phyloP scores from a whole-genome alignment of 352 stramenopile species.

The Saprolegnia parasitica region DNA sequence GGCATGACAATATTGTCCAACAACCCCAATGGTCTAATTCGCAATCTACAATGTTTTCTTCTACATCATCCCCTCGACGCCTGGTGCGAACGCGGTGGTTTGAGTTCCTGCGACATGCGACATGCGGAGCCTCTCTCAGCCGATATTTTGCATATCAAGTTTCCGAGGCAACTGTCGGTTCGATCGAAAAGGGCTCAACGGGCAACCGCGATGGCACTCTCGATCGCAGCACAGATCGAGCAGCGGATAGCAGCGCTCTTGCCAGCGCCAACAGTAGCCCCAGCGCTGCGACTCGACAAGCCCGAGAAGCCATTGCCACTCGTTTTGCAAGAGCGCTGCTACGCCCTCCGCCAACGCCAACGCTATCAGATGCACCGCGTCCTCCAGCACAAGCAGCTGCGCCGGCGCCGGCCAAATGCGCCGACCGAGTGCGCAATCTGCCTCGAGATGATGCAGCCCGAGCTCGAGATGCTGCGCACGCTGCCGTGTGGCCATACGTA shows the following conservation, averaged over 20 bases:
- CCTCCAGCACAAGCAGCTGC: background rate
- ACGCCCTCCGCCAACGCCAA: background rate
- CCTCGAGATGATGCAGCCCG: slow-evolving; percentile 29
- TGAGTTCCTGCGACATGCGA: too few species aligned
- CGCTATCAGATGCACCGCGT: slow-evolving; percentile 1
- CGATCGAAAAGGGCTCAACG: background rate
- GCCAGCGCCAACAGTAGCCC: background rate
- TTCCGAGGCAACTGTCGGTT: background rate
- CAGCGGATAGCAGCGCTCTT: slow-evolving; percentile 18
- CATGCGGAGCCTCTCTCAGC: too few species aligned
- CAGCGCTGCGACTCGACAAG: background rate
- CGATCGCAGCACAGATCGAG: slow-evolving; percentile 1
- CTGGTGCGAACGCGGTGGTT: too few species aligned
- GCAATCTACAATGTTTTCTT: too few species aligned
- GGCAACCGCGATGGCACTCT: background rate
- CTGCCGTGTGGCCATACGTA: slow-evolving; percentile 38
- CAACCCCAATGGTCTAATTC: too few species aligned
- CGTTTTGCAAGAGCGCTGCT: background rate
- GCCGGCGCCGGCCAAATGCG: background rate
- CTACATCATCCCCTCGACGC: too few species aligned
- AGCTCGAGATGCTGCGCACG: slow-evolving; percentile 9
- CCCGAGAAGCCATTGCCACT: background rate
- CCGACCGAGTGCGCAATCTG: slow-evolving; percentile 32
- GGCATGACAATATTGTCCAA: too few species aligned
- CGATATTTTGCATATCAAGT: background rate